phyloP scores from a whole-genome alignment of 768 basidiomycete genomes.

The Suillus weaverae region DNA sequence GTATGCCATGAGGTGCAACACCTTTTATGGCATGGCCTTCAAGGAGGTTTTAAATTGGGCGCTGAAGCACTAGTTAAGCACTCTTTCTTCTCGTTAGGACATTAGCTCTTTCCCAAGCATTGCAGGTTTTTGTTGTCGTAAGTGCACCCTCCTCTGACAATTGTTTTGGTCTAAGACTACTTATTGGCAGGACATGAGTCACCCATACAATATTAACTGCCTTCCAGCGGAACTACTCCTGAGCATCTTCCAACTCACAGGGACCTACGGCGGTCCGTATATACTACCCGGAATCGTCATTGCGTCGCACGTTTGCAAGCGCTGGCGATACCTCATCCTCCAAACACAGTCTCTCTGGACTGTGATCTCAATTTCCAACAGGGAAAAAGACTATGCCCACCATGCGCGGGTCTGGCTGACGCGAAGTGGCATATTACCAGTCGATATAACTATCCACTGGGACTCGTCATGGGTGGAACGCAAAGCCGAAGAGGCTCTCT shows the following conservation, averaged over 20 bases:
- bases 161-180: not conserved
- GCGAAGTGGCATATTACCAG: conserved; percentile 1
- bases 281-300: conserved; percentile 7
- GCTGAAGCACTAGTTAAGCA: not conserved
- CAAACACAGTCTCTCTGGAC: conserved; percentile 58
- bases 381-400: not conserved
- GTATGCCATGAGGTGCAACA: not conserved
- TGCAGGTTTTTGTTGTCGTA: not conserved
- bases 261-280: not conserved
- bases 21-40: conserved; percentile 1
- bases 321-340: conserved; percentile 57
- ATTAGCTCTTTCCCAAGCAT: not conserved
- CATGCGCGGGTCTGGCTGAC: not conserved
- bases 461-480: not conserved
- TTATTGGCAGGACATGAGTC: not conserved
- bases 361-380: conserved; percentile 6
- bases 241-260: not conserved
- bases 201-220: not conserved
- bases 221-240: conserved; percentile 1
- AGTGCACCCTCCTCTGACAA: not conserved
- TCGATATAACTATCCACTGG: not conserved
- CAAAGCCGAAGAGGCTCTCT: not conserved
- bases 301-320: conserved; percentile 60
- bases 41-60: conserved; percentile 3
- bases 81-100: not conserved